These are phyloP conservation scores for Termitomyces sp. DNA, from an alignment of 768 basidiomycete species.

Conservation along the genomic window DNA sequence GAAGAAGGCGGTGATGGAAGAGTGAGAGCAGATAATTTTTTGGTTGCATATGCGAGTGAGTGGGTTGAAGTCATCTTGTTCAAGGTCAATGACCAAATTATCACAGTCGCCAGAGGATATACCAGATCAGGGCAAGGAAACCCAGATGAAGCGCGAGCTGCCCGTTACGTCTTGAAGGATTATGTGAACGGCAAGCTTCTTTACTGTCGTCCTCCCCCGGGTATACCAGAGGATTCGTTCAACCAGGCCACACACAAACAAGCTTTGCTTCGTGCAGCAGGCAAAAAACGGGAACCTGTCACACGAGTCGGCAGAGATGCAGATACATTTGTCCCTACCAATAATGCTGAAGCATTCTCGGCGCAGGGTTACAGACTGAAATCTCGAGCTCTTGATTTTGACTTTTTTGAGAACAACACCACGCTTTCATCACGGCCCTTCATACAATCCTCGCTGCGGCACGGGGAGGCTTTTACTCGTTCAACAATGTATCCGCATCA, in stretches of 20 bases:
- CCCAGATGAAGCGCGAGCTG: conserved; percentile 93
- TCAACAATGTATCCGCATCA: conserved; percentile 78
- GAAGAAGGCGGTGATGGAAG: conserved; percentile 86
- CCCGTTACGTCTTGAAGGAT: conserved; percentile 91
- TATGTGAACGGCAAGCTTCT: conserved; percentile 93
- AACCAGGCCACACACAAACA: conserved; percentile 66
- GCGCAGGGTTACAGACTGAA: conserved; percentile 36
- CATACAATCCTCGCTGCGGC: conserved; percentile 50
- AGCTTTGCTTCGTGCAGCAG: conserved; percentile 49
- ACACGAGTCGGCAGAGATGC: conserved; percentile 83
- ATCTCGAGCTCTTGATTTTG: conserved; percentile 67
- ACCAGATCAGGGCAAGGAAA: conserved; percentile 93
- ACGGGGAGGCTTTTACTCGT: conserved; percentile 59
- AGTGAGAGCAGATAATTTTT: conserved; percentile 70
- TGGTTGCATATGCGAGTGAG: conserved; percentile 91
- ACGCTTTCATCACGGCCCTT: conserved; percentile 55
- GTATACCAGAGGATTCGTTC: conserved; percentile 56
- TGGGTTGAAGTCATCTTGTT: conserved; percentile 13
- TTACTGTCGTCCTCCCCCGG: conserved; percentile 88
- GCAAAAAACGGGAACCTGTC: conserved; percentile 86
- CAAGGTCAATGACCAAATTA: conserved; percentile 11
- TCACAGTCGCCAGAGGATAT: conserved; percentile 85
- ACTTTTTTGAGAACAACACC: conserved; percentile 68
- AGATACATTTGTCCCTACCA: conserved; percentile 68
- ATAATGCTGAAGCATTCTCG: conserved; percentile 18